These are phyloP conservation scores for Solanum infundibuliforme DNA, from an alignment of 257 asterid genomes.

Conservation along the genomic window DNA sequence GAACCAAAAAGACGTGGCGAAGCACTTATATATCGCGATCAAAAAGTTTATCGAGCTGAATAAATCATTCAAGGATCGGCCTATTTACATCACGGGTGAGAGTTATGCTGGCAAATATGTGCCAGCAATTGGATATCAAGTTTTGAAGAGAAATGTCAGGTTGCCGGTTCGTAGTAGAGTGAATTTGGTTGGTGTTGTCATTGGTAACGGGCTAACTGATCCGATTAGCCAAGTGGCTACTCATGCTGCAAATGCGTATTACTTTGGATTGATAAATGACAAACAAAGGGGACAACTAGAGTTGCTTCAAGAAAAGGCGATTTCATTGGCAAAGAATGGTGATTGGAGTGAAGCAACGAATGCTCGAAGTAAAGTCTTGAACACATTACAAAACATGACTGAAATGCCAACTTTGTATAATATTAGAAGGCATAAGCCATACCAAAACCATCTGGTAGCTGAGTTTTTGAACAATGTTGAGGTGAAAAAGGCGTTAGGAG, in stretches of 20 bases:
- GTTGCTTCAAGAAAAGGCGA: conserved; percentile 28
- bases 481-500: conserved; percentile 51
- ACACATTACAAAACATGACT: conserved; percentile 39
- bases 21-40: conserved; percentile 50
- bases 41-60: conserved; percentile 34
- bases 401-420: conserved; percentile 71
- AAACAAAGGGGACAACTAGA: conserved; percentile 40
- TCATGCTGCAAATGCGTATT: conserved; percentile 39
- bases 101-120: conserved; percentile 78
- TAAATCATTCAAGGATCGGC: conserved; percentile 31
- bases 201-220: conserved; percentile 86
- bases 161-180: conserved; percentile 19
- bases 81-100: conserved; percentile 62
- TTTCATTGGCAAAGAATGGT: conserved; percentile 16
- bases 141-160: conserved; percentile 34
- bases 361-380: conserved; percentile 28
- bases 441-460: conserved; percentile 43
- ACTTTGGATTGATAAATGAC: conserved; percentile 55
- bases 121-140: conserved; percentile 60
- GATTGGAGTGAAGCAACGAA: conserved; percentile 53
- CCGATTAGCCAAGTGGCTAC: conserved; percentile 61
- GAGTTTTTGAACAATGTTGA: conserved; percentile 31
- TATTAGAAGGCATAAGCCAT: conserved; percentile 43
- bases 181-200: conserved; percentile 59
- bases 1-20: conserved; percentile 50